Conservation (phyloP, 371 early-diverging fungal species). For the Caulochytrium protostelioides region DNA sequence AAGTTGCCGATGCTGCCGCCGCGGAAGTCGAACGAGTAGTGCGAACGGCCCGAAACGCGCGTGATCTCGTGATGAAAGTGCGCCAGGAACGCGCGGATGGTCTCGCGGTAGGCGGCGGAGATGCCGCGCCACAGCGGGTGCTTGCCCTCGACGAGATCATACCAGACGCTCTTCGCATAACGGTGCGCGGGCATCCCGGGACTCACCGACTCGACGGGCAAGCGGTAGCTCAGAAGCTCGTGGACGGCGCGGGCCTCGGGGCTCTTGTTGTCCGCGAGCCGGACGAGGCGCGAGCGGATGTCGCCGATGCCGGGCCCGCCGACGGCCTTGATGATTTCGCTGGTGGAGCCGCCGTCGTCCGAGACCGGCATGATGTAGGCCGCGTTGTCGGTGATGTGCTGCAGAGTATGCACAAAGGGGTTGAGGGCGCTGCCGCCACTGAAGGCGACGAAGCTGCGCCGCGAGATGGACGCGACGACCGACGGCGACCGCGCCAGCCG, state of each 20-base stretch:
- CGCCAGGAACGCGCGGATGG: conserved; percentile 45
- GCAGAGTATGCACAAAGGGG: conserved; percentile 25
- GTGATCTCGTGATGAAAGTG: conserved; percentile 42
- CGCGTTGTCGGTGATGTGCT: conserved; percentile 30
- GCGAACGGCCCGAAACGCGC: conserved; percentile 25
- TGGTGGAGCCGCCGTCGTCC: conserved; percentile 33
- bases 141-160: conserved; percentile 38
- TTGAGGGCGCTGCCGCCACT: conserved; percentile 55
- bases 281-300: conserved; percentile 33
- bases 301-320: conserved; percentile 53
- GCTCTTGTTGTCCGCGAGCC: conserved; percentile 26
- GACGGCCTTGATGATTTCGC: conserved; percentile 35
- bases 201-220: conserved; percentile 28
- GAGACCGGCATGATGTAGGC: conserved; percentile 47
- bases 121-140: conserved; percentile 15
- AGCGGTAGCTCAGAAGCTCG: conserved; percentile 37
- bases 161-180: conserved; percentile 39
- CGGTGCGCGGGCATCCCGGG: no score
- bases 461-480: no score
- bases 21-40: conserved; percentile 33
- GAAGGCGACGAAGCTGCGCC: conserved; percentile 37
- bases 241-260: conserved; percentile 30
- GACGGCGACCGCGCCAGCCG: no score
- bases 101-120: conserved; percentile 29
- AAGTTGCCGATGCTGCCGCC: conserved; percentile 53